These are phyloP conservation scores for Falciphora oryzae DNA, from an alignment of 2,329 filamentous ascomycete species.

Conservation along the genomic window DNA sequence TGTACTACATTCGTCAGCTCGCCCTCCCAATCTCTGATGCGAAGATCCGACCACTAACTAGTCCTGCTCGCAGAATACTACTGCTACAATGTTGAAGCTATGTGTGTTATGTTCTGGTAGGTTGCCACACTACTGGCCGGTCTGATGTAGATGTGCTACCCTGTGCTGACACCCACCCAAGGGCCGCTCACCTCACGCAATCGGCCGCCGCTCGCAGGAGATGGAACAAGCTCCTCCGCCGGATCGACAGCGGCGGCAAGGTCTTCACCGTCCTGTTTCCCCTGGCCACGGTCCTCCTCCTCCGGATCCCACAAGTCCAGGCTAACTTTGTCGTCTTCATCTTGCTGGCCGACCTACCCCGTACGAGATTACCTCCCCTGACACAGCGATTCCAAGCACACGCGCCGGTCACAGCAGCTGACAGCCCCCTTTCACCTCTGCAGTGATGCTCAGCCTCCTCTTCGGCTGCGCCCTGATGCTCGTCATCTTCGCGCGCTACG, in stretches of 20 bases:
- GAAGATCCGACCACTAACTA: not conserved
- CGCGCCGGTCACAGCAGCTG: not conserved
- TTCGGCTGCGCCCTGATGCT: conserved; percentile 20
- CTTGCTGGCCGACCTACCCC: conserved; percentile 18
- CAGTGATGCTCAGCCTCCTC: conserved; percentile 20
- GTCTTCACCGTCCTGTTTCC: conserved; percentile 17
- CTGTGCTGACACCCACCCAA: not conserved
- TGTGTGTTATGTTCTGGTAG: conserved; percentile 4
- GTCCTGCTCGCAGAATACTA: not conserved
- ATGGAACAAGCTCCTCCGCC: conserved; percentile 14
- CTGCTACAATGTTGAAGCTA: conserved; percentile 1
- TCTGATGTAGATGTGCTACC: not conserved
- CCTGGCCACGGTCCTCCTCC: conserved; percentile 16
- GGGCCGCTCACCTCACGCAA: conserved; percentile 19
- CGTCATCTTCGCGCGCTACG: conserved; percentile 19
- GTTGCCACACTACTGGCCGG: not conserved
- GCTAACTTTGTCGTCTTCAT: conserved; percentile 14
- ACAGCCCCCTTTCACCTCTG: not conserved
- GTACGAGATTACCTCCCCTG: conserved; percentile 13
- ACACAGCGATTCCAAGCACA: no score
- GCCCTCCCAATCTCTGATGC: not conserved
- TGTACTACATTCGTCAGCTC: conserved; percentile 22
- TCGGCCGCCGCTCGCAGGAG: conserved; percentile 5
- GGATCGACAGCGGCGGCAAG: conserved; percentile 18
- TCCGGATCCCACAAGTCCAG: conserved; percentile 15